Percentiles rank a stretch among this genome's conserved stretches.
Conservation (phyloP, 805 yeast species). For the Spathaspora gorwiae region DNA sequence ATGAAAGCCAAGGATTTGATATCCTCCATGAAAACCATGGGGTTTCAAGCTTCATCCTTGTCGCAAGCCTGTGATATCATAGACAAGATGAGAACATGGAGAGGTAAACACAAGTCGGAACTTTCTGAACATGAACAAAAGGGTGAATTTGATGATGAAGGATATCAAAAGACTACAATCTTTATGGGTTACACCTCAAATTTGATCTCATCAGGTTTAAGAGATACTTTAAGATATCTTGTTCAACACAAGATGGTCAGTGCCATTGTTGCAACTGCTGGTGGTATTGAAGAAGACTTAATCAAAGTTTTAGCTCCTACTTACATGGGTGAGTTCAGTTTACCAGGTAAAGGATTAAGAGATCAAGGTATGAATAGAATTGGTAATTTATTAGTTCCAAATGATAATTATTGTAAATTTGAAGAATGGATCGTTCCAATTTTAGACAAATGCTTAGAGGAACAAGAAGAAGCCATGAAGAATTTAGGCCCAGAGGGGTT, state of each 20-base stretch:
- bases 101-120: slow-evolving; percentile 71
- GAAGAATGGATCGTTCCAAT: slow-evolving; percentile 99
- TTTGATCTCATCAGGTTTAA: slow-evolving; percentile 87
- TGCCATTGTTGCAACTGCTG: slow-evolving; percentile 95
- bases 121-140: slow-evolving; percentile 56
- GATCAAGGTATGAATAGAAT: slow-evolving; percentile 97
- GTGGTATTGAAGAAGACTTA: slow-evolving; percentile 96
- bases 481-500: slow-evolving; percentile 47
- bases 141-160: slow-evolving; percentile 74
- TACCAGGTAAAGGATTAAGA: slow-evolving; percentile 77
- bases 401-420: slow-evolving; percentile 94
- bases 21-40: slow-evolving; percentile 87
- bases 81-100: slow-evolving; percentile 88
- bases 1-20: slow-evolving; percentile 77
- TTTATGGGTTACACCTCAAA: slow-evolving; percentile 97
- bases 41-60: slow-evolving; percentile 89
- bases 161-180: slow-evolving; percentile 80
- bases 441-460: slow-evolving; percentile 79
- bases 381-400: slow-evolving; percentile 94
- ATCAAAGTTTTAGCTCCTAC: slow-evolving; percentile 97
- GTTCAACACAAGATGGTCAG: slow-evolving; percentile 93
- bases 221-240: slow-evolving; percentile 83
- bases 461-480: slow-evolving; percentile 68
- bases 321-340: slow-evolving; percentile 82
- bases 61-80: slow-evolving; percentile 90